Evolutionary conservation across 140 eudicot genomes (phyloP), one percentile per base, ranked within the genome.

Genomic region (Flaveria floridana): DNA sequence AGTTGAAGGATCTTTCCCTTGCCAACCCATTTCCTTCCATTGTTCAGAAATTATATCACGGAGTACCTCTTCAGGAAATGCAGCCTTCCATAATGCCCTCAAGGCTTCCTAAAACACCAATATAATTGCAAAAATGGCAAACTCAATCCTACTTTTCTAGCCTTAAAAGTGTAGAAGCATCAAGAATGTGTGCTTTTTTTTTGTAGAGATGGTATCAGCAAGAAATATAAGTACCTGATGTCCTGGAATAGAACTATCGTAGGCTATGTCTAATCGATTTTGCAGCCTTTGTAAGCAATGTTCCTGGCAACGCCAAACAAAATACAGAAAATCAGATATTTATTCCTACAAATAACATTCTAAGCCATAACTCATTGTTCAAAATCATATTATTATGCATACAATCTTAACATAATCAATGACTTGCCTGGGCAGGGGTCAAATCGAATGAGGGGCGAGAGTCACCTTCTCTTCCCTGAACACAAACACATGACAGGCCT

Each of bases 21-120:
- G 99, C 99, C 99, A 94, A 41, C 99, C 99, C 99, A 91, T 94
- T 75, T 90, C 99, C 75, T 94, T 94, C 99, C 99, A 94, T 74
- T 94, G 97, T 58, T 91, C 99, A 74, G 99, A 94, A 81, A 94
- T 84, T 75, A 91, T 65, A 75, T 85, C 96, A 81, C 19, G 76
- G 15, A 91, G 96, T 82, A 84, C 84, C 85, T 87, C 95, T 76
- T 84, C 95, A 71, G 99, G 97, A 80, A 88, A 95, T 50, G 99
- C 86, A 68, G 89, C 95, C 82, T 79, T 51, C 99, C 99, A 95
- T 80, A 95, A 80, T 12, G 99, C 92, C 84, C 64, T 84, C 72
- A 95, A 76, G 74, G 99, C 95, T 81, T 87, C 92, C 99, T 94
- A 74, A 20, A 74, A 72, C 79, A 79, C 41, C 55, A 57, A 72